Evolutionary conservation across 768 basidiomycete species (phyloP), one percentile per base, ranked within the genome.

Genomic region (Termitomyces sp.): DNA sequence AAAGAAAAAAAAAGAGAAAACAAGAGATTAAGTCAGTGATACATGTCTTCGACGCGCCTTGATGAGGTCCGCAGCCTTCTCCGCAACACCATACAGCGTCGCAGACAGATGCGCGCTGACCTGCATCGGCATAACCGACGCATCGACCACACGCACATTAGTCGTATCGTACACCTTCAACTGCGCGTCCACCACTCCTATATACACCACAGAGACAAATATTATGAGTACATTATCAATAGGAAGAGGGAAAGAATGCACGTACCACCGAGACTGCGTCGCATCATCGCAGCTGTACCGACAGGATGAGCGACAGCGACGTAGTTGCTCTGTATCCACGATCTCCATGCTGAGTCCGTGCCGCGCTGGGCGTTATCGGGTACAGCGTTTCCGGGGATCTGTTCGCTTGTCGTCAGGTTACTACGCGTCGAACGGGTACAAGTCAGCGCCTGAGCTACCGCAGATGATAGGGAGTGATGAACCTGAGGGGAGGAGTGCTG

Each of bases 51-150:
- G 66, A 26, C 70, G 60, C 6, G 76, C 76, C 61, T 78, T 79
- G 65, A 81, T 81, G 39, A 82, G 61, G 58, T 79, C 76, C 4
- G 79, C 80, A 18, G 79, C 80, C 64, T 81, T 80, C 69, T 82
- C 81, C 7, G 80, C 80, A n/a, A 84, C 71, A 22, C 77, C 80
- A 61, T 80, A 83, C 36, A 81, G 64, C 55, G 81, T 79, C 13
- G 76, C 72, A 32, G 72, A 72, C 54, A 80, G 56, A 59, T 80
- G 78, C 3, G 78, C 78, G 57, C 76, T 76, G 44, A 83, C 62
- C 54, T 80, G 78, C 39, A 79, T 56, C 7, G 82, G 81, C 59
- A 81, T 65, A 7, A 81, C 63, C 36, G 76, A 78, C 18, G 79
- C 78, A 64, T 83, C 82, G 0, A 79, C 78, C 31, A 84, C 79